These are phyloP conservation scores for Penicillium lividum DNA, from an alignment of 495 filamentous ascomycete species.

Conservation along the genomic window DNA sequence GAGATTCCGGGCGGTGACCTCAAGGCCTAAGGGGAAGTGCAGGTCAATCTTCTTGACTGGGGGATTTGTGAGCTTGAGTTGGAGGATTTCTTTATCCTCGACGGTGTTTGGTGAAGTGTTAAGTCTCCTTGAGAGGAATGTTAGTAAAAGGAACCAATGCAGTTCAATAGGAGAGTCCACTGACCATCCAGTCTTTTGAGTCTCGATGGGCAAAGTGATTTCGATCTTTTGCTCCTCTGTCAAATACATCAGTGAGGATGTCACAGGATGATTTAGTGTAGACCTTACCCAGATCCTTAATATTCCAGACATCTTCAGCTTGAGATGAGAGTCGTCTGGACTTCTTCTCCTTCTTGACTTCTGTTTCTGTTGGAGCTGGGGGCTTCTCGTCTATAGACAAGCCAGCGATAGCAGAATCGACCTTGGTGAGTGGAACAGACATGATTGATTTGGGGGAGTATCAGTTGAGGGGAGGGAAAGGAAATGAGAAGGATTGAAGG, in stretches of 20 bases:
- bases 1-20: conserved; percentile 84
- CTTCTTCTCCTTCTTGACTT: conserved; percentile 49
- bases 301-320: conserved; percentile 70
- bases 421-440: conserved; percentile 73
- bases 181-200: conserved; percentile 88
- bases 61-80: conserved; percentile 75
- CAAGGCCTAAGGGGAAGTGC: conserved; percentile 81
- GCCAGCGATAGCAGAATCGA: conserved; percentile 84
- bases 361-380: conserved; percentile 14
- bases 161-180: conserved; percentile 26
- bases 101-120: conserved; percentile 77
- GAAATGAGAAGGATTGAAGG: conserved; percentile 23
- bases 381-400: conserved; percentile 64
- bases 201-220: conserved; percentile 79
- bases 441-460: conserved; percentile 44
- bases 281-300: conserved; percentile 80
- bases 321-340: conserved; percentile 66
- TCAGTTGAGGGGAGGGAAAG: conserved; percentile 18
- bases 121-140: conserved; percentile 66
- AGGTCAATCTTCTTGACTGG: conserved; percentile 92
- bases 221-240: conserved; percentile 74
- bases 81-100: conserved; percentile 79
- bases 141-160: neutral
- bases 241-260: conserved; percentile 19
- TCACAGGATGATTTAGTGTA: neutral